Base-by-base conservation (phyloP, 805 yeast genomes). In the Wickerhamomyces xylosicus region DNA sequence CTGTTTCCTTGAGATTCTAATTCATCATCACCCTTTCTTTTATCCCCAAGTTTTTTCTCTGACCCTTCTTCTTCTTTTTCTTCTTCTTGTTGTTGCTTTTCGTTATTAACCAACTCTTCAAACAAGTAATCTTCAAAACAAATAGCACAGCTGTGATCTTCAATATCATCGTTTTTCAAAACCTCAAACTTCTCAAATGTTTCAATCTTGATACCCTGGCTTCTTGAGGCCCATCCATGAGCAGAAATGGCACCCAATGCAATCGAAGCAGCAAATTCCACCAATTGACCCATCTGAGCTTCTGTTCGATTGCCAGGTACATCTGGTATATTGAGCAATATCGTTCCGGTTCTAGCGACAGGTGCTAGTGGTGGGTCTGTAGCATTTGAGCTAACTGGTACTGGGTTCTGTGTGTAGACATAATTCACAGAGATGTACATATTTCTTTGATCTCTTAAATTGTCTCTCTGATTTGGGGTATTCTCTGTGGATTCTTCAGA, bases 241-340 rank as follows among this genome's bases (percentile, higher is more conserved):
- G 71, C 67, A 4, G 74, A 66, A 29, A 80, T 72, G 14, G 85
- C 75, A 31, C 79, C 62, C 54, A 79, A 66, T 1, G 87, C 87
- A 57, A 81, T 68, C 19, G 77, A 75, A 0, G 89, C 79, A 2
- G 87, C 86, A 41, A 81, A 58, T 20, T 79, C 64, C 11, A 82
- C 72, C 39, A 81, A 65, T 28, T 72, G 75, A 49, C 74, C 78
- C 25, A 80, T 62, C 28, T 46, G 50, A 14, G 74, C 67, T 29
- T 71, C 69, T n/a, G 77, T 80, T 38, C 79, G 74, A 41, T 74
- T 73, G 15, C 67, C 58, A 0, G 79, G 71, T 33, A 75, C 75
- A 48, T 79, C 77, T n/a, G 87, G 85, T 22, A 81, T 73, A 32
- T 79, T 74, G 48, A 81, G 59, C 27, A 78, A 68, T 28, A 81